Evolutionary conservation across 2,329 filamentous ascomycete species (phyloP), one percentile per base, ranked within the genome.

Genomic region (Fusarium sarcochroum): DNA sequence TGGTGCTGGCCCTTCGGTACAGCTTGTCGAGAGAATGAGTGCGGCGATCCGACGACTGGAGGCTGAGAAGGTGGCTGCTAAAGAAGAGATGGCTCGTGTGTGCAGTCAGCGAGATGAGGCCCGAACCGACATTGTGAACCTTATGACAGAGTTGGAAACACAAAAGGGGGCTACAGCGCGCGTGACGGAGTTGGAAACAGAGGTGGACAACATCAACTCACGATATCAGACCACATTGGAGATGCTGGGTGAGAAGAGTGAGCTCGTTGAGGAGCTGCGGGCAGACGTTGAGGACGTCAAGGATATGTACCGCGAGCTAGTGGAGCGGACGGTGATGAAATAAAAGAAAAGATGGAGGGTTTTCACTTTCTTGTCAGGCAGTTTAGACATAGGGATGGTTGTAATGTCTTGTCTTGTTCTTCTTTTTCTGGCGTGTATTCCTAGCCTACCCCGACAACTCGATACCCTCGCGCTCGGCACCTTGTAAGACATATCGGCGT

Each of bases 181-280:
- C 61, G 86, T 94, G 1, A 82, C 84, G 20, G 84, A 86, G 62
- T 79, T 98, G 15, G 91, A 97, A 78, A 81, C 80, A 45, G 87
- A 93, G 71, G 82, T 97, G 49, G 82, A 81, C 27, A 87, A 88
- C 41, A 83, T 98, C 68, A 90, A 93, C 74, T 84, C 88, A 66
- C 86, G 95, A 73, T 97, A 98, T 77, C 90, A 97, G 77, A 96
- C 94, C 15, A 97, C 93, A 62, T 84, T 99, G 53, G 94, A 98
- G 82, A 91, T 98, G 89, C 82, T 99, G 58, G 96, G 96, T 2
- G 96, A 99, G 86, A 97, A 97, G 87, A 97, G 93, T 79, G 96
- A 99, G 84, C 83, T 91, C 75, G 94, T 97, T 3, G 94, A 97
- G 76, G 96, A 99, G 84, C 83, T 99, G 70, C 89, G 86, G 78